These are phyloP conservation scores for Penicillium sp. DNA, from an alignment of 2,329 filamentous ascomycete genomes.

Conservation along the genomic window DNA sequence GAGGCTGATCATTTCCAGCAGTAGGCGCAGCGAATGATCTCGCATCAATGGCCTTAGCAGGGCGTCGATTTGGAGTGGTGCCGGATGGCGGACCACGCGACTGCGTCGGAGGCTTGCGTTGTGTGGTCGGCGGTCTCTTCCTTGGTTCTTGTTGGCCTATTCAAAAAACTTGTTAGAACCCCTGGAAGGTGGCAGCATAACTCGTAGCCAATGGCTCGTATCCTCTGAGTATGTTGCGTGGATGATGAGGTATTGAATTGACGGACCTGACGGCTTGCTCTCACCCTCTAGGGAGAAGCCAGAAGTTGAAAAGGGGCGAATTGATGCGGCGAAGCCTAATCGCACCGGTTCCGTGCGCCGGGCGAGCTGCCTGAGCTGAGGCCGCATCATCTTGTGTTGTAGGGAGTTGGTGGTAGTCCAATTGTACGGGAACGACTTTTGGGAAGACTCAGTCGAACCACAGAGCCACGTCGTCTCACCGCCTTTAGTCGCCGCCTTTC, in stretches of 20 bases:
- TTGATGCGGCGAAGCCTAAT: conserved; percentile 14
- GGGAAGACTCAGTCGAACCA: conserved; percentile 4
- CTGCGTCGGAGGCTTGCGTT: conserved; percentile 13
- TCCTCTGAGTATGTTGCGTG: not conserved
- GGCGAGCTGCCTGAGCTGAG: conserved; percentile 26
- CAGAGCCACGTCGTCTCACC: not conserved
- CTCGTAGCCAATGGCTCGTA: not conserved
- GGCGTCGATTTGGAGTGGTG: conserved; percentile 24
- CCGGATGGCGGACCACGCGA: conserved; percentile 5
- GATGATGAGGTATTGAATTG: not conserved
- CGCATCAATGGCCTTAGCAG: conserved; percentile 40
- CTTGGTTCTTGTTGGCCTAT: conserved; percentile 12
- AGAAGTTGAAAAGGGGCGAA: conserved; percentile 35
- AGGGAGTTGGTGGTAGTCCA: conserved; percentile 4
- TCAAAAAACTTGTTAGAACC: not conserved
- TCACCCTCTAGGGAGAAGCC: conserved; percentile 21
- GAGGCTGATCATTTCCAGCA: conserved; percentile 29
- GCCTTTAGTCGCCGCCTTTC: not conserved
- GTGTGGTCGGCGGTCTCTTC: conserved; percentile 7
- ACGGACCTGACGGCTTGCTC: conserved; percentile 30
- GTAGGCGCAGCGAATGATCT: conserved; percentile 40
- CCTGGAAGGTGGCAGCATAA: not conserved
- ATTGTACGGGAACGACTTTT: conserved; percentile 5
- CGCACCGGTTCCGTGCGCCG: conserved; percentile 18
- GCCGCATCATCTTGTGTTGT: conserved; percentile 33